Evolutionary conservation across 2,329 filamentous ascomycete species (phyloP).

Genomic region (Paecilomyces formosus): DNA sequence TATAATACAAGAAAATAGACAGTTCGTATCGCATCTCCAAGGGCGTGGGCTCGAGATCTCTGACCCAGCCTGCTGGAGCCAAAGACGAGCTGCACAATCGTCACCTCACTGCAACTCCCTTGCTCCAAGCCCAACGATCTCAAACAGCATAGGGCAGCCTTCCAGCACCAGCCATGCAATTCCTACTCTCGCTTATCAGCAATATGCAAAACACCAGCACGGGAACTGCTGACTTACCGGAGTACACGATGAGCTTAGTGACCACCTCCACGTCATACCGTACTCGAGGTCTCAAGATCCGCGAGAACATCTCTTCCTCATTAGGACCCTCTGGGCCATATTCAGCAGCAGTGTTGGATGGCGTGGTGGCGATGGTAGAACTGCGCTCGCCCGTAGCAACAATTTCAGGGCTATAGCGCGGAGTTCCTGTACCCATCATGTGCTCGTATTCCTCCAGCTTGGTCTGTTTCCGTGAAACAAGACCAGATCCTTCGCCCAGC

Average conservation of each 20-base stretch:
- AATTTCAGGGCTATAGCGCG: constrained; percentile 23
- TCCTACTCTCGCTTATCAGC: constrained; percentile 40
- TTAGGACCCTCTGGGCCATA: constrained; percentile 40
- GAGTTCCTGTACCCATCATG: constrained; percentile 64
- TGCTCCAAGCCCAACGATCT: constrained; percentile 48
- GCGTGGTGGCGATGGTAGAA: constrained; percentile 13
- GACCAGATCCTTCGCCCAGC: constrained; percentile 27
- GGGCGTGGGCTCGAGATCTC: not conserved
- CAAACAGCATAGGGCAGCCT: constrained; percentile 65
- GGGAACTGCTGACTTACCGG: constrained; percentile 51
- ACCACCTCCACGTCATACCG: constrained; percentile 98
- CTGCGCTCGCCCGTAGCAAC: constrained; percentile 14
- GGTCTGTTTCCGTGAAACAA: constrained; percentile 37
- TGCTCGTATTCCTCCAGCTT: constrained; percentile 59
- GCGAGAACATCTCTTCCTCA: constrained; percentile 75
- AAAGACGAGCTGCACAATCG: constrained; percentile 3
- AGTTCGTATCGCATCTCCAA: not conserved
- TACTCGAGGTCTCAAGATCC: constrained; percentile 76
- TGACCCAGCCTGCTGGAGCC: not conserved
- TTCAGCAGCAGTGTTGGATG: constrained; percentile 14
- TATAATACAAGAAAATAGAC: not conserved
- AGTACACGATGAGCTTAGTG: constrained; percentile 91
- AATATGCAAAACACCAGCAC: constrained; percentile 1
- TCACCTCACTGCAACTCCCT: constrained; percentile 1
- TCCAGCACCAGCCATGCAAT: constrained; percentile 78